Conservation (phyloP, 2,329 filamentous ascomycete species). For the Ascomycota sp. region DNA sequence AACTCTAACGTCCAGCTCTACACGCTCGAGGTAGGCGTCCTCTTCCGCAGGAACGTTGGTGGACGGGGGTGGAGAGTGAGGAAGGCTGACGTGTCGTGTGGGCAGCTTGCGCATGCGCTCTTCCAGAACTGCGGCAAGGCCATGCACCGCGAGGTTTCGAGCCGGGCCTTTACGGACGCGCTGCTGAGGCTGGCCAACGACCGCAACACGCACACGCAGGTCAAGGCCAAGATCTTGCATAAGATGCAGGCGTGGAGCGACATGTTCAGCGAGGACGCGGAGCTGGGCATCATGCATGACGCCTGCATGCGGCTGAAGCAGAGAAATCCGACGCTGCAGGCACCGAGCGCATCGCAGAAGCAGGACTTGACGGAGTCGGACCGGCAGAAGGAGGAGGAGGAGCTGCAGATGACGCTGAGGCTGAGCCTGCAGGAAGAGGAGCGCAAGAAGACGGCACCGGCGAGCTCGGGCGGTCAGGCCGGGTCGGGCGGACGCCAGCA, state of each 20-base stretch:
- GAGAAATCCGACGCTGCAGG: slow-evolving; percentile 69
- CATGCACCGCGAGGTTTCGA: slow-evolving; percentile 78
- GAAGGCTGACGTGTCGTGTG: slow-evolving; percentile 1
- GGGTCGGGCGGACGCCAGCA: slow-evolving; percentile 19
- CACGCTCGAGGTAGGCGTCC: slow-evolving; percentile 53
- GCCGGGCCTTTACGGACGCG: slow-evolving; percentile 84
- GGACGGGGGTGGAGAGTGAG: too few relatives aligned
- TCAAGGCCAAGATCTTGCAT: slow-evolving; percentile 93
- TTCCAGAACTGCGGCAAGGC: slow-evolving; percentile 77
- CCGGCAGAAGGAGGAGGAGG: slow-evolving; percentile 87
- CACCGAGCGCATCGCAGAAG: slow-evolving; percentile 86
- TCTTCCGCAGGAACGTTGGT: not conserved
- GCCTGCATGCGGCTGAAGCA: slow-evolving; percentile 75
- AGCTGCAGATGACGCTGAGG: slow-evolving; percentile 86
- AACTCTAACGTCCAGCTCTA: slow-evolving; percentile 95
- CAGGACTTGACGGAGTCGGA: slow-evolving; percentile 76
- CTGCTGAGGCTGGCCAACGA: slow-evolving; percentile 80
- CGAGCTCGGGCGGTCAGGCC: slow-evolving; percentile 11
- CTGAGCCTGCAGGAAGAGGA: slow-evolving; percentile 81
- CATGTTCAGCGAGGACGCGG: slow-evolving; percentile 77
- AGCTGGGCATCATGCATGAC: slow-evolving; percentile 93
- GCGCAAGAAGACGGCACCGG: slow-evolving; percentile 28
- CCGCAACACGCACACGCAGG: slow-evolving; percentile 85
- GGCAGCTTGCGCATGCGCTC: slow-evolving; percentile 66
- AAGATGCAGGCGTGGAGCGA: slow-evolving; percentile 92